Base-by-base conservation (phyloP, 2,329 filamentous ascomycete species). In the Lomentospora prolificans region DNA sequence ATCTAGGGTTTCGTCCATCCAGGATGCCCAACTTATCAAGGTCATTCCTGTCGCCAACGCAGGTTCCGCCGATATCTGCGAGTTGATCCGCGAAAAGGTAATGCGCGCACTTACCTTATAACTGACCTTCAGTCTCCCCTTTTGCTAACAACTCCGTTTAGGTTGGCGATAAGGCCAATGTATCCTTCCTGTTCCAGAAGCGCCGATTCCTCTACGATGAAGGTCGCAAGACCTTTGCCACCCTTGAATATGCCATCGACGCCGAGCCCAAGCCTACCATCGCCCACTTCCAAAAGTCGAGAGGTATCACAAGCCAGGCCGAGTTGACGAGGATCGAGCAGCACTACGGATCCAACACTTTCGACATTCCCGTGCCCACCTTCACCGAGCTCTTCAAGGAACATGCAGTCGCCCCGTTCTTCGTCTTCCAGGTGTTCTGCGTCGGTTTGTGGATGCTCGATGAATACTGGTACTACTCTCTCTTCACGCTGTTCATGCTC, bases 401-500 rank as follows among this genome's bases (percentile, higher is more conserved):
- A 72, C 95, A 99, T 70, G 92, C 95, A 24, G 95, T 99, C 22
- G 95, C 95, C 22, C 94, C 94, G 4, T 99, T 99, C 78, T 99
- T 99, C 72, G 91, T 99, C 60, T 99, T 99, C 75, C 94, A 99
- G 77, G 79, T 99, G 59, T 99, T 99, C 76, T 99, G 95, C 64
- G 94, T 99, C 57, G 95, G 94, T 14, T 76, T 99, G 59, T 99
- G 94, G 94, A 89, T 97, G 85, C 76, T 99, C 67, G 94, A 99
- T 67, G 95, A 99, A 73, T 99, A 97, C 74, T 99, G 95, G 94
- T 99, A 99, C 77, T 99, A 99, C 75, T 97, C 94, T 59, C 82
- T 99, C 19, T 99, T 99, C 72, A 99, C 95, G 0, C 84, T 99
- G 22, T 91, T 97, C 75, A 99, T 99, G 95, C 82, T 99, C 56